Evolutionary conservation across 1,284 basidiomycete genomes (phyloP).

Genomic region (Papiliotrema laurentii): DNA sequence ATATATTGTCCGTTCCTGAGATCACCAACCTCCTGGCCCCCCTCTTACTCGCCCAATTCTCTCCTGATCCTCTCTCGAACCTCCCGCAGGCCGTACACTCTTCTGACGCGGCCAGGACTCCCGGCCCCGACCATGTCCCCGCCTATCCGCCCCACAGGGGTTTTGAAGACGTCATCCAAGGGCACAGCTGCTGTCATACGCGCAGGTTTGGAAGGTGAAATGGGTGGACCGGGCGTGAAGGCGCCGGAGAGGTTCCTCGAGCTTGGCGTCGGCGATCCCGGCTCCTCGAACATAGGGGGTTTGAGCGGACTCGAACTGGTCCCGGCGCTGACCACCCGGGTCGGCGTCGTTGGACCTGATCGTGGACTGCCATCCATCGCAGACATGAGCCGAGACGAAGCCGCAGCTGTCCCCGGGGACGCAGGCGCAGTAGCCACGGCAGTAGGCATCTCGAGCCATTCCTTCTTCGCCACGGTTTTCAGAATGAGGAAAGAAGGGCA

Average conservation of each 20-base stretch:
- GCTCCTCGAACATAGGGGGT: background rate
- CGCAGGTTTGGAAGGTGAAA: background rate
- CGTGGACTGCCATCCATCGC: background rate
- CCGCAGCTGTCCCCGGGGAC: slow-evolving; percentile 5
- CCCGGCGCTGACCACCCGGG: background rate
- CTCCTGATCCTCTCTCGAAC: slow-evolving; percentile 44
- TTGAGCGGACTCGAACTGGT: background rate
- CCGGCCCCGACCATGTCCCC: slow-evolving; percentile 19
- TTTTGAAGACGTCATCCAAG: background rate
- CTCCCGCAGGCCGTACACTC: slow-evolving; percentile 35
- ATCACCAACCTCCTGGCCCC: too few species aligned
- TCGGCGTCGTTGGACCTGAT: background rate
- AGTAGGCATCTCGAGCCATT: slow-evolving; percentile 48
- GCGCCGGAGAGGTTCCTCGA: background rate
- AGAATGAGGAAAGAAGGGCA: slow-evolving; percentile 47
- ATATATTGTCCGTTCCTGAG: too few species aligned
- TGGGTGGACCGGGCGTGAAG: background rate
- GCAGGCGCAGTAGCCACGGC: slow-evolving; percentile 13
- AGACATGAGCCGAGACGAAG: background rate
- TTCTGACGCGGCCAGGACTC: slow-evolving; percentile 41
- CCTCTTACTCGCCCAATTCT: slow-evolving; percentile 38
- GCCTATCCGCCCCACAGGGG: background rate
- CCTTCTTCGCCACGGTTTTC: slow-evolving; percentile 36
- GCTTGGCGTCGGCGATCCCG: slow-evolving; percentile 1
- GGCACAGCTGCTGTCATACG: background rate